Conservation (phyloP, 2,329 filamentous ascomycete species). For the Monilinia aucupariae region DNA sequence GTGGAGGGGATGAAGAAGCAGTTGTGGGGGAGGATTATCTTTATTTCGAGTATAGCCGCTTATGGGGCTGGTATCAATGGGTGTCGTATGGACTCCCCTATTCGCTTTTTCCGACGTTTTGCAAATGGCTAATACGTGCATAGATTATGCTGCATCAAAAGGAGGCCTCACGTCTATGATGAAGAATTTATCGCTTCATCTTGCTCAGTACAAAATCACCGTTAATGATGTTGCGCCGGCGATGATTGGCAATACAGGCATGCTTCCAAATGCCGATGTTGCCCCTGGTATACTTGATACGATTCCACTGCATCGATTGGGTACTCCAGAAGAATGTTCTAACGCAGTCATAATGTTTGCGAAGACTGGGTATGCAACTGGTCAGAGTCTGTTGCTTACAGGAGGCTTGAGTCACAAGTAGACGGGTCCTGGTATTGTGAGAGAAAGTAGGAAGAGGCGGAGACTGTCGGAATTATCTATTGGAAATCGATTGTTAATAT, state of each 20-base stretch:
- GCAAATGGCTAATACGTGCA: background rate
- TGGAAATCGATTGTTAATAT: background rate
- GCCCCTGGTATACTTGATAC: slow-evolving; percentile 30
- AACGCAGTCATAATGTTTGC: slow-evolving; percentile 45
- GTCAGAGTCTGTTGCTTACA: slow-evolving; percentile 41
- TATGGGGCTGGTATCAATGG: slow-evolving; percentile 30
- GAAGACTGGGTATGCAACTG: slow-evolving; percentile 43
- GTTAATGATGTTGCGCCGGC: slow-evolving; percentile 46
- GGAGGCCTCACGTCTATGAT: slow-evolving; percentile 43
- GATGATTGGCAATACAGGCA: slow-evolving; percentile 42
- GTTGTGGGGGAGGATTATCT: slow-evolving; percentile 33
- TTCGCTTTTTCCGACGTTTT: background rate
- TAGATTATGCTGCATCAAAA: slow-evolving; percentile 37
- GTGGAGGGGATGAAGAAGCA: slow-evolving; percentile 38
- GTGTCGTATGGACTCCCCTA: slow-evolving; percentile 23
- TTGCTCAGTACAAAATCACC: slow-evolving; percentile 42
- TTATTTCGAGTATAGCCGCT: slow-evolving; percentile 27
- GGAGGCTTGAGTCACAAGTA: slow-evolving; percentile 35
- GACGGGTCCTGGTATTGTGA: background rate
- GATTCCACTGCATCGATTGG: slow-evolving; percentile 42
- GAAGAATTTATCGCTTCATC: slow-evolving; percentile 41
- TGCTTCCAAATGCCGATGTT: slow-evolving; percentile 37
- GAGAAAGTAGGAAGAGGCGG: no score
- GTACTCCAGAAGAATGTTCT: slow-evolving; percentile 43
- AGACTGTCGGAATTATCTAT: background rate